Conservation (phyloP, 2,329 filamentous ascomycete species). For the Alternaria conjuncta region DNA sequence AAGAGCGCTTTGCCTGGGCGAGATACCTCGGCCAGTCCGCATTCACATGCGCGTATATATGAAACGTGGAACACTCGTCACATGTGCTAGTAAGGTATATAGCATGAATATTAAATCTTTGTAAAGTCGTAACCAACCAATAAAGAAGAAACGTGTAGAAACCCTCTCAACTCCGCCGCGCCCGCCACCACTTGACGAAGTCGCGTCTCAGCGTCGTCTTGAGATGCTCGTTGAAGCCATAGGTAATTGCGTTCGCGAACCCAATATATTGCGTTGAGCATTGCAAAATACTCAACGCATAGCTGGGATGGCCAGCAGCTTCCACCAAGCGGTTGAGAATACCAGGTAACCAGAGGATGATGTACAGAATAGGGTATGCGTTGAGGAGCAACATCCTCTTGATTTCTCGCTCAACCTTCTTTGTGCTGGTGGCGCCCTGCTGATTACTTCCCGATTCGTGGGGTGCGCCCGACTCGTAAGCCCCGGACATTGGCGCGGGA, state of each 20-base stretch:
- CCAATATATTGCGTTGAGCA: slow-evolving; percentile 31
- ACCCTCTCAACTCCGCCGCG: background rate
- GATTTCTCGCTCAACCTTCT: slow-evolving; percentile 27
- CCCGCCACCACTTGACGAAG: background rate
- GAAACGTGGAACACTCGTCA: background rate
- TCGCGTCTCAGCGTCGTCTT: background rate
- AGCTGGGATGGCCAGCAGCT: slow-evolving; percentile 14
- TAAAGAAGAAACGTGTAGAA: background rate
- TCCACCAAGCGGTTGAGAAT: slow-evolving; percentile 33
- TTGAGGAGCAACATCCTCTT: slow-evolving; percentile 41
- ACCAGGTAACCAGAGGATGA: slow-evolving; percentile 44
- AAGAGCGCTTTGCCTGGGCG: background rate
- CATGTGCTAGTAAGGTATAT: background rate
- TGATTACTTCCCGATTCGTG: background rate
- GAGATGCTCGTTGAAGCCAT: slow-evolving; percentile 27
- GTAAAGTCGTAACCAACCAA: background rate
- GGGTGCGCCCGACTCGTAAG: background rate
- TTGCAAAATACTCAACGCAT: slow-evolving; percentile 18
- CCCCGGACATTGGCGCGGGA: background rate
- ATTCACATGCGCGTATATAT: background rate
- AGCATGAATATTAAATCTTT: background rate
- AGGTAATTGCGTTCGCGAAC: slow-evolving; percentile 25
- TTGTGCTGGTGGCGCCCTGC: background rate
- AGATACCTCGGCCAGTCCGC: background rate
- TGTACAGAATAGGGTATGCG: slow-evolving; percentile 43